Evolutionary conservation across 202 grass and related monocot species (phyloP).

Genomic region (Eragrostis tef): DNA sequence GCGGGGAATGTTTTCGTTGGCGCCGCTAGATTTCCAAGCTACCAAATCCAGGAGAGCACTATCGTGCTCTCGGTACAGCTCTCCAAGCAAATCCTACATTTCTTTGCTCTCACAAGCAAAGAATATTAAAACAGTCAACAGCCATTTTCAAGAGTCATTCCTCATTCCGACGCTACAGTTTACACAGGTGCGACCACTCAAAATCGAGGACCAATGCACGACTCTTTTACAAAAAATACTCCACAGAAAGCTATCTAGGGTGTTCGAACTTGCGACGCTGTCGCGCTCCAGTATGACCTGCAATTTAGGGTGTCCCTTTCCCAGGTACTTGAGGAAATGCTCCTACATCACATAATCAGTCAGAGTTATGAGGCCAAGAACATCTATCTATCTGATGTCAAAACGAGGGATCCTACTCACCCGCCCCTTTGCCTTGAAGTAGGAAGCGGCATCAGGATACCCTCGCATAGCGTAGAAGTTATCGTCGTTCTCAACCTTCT

Average conservation of each 20-base stretch:
- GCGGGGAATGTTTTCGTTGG: not conserved
- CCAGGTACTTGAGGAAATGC: not conserved
- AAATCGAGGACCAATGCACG: conserved; percentile 6
- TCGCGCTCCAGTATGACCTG: not conserved
- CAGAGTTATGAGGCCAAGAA: too few relatives aligned
- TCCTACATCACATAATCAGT: not conserved
- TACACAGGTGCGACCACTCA: conserved; percentile 40
- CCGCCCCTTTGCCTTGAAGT: too few relatives aligned
- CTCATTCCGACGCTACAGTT: not conserved
- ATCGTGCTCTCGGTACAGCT: not conserved
- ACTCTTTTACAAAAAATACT: conserved; percentile 10
- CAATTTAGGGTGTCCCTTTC: not conserved
- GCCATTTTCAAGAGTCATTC: not conserved
- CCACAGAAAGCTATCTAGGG: conserved; percentile 20
- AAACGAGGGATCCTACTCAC: too few relatives aligned
- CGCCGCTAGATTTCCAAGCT: not conserved
- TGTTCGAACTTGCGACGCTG: not conserved
- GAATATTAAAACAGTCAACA: not conserved
- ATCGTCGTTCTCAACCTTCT: too few relatives aligned
- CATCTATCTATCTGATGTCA: too few relatives aligned
- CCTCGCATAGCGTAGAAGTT: too few relatives aligned
- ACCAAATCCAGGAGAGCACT: not conserved
- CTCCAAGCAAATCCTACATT: not conserved
- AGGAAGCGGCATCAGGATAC: too few relatives aligned
- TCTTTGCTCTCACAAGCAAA: not conserved